phyloP scores from a whole-genome alignment of 805 yeast species.

The Huiozyma naganishii region DNA sequence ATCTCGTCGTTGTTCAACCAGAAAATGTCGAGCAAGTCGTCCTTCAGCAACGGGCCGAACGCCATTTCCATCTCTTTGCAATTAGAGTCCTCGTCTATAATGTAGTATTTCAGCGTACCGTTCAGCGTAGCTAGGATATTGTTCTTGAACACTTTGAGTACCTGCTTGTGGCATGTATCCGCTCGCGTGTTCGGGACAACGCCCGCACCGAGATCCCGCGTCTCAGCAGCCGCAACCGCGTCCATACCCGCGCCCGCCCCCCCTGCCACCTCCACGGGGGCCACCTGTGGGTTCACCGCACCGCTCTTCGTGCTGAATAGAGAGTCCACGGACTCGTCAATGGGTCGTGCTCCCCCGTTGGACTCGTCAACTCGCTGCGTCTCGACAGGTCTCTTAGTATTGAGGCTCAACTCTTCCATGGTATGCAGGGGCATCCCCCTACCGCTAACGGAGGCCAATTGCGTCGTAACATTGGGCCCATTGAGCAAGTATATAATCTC shows the following conservation, averaged over 20 bases:
- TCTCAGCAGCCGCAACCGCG: not conserved
- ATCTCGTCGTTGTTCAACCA: conserved; percentile 17
- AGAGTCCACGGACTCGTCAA: not conserved
- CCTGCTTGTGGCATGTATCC: not conserved
- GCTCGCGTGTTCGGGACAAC: not conserved
- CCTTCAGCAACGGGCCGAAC: not conserved
- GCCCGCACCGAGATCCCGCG: not conserved
- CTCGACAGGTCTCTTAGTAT: conserved; percentile 2
- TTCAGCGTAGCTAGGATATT: conserved; percentile 7
- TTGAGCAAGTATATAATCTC: conserved; percentile 26
- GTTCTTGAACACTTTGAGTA: conserved; percentile 6
- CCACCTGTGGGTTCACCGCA: not conserved
- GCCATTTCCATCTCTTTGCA: conserved; percentile 4
- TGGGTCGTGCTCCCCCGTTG: not conserved
- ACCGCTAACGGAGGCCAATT: conserved; percentile 16
- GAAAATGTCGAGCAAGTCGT: conserved; percentile 9
- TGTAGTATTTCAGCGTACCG: conserved; percentile 3
- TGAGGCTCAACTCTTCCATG: conserved; percentile 17
- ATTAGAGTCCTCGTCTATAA: conserved; percentile 5
- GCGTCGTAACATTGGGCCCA: conserved; percentile 19
- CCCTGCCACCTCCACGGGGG: not conserved
- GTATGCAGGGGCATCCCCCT: conserved; percentile 13
- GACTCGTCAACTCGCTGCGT: not conserved
- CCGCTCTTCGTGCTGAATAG: not conserved
- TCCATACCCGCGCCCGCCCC: not conserved